phyloP scores from a whole-genome alignment of 768 basidiomycete species.

The Fibroporia radiculosa region DNA sequence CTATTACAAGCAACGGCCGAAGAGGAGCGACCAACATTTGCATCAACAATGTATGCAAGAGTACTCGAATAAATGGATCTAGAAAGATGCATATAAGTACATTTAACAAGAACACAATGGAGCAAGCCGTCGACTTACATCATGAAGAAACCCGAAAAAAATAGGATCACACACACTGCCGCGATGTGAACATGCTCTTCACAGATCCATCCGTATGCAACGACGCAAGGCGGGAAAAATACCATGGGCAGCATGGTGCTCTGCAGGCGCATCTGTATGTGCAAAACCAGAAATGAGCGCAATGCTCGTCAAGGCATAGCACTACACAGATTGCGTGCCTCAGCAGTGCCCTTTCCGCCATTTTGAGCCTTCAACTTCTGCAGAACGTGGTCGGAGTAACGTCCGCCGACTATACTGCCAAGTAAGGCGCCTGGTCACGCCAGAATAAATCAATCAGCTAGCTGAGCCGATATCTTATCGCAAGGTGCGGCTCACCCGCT shows the following conservation, averaged over 20 bases:
- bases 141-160: conserved; percentile 63
- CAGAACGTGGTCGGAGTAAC: conserved; percentile 47
- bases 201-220: conserved; percentile 73
- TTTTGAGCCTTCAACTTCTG: conserved; percentile 33
- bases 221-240: conserved; percentile 49
- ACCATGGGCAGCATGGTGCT: conserved; percentile 53
- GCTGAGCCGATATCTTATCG: neutral
- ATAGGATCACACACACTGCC: conserved; percentile 63
- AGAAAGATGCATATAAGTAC: conserved; percentile 27
- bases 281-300: conserved; percentile 44
- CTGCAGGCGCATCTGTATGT: conserved; percentile 66
- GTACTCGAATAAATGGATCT: conserved; percentile 64
- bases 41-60: conserved; percentile 80
- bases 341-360: conserved; percentile 47
- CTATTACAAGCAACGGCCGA: conserved; percentile 73
- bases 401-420: conserved; percentile 53
- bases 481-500: conserved; percentile 34
- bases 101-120: conserved; percentile 35
- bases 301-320: neutral
- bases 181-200: conserved; percentile 56
- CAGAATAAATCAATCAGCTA: neutral
- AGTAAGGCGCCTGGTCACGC: conserved; percentile 33
- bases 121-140: conserved; percentile 86
- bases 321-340: conserved; percentile 35
- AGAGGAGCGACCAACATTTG: conserved; percentile 73